Evolutionary conservation across 805 yeast genomes (phyloP), one percentile per base, ranked within the genome.

Genomic region (Metschnikowia borealis): DNA sequence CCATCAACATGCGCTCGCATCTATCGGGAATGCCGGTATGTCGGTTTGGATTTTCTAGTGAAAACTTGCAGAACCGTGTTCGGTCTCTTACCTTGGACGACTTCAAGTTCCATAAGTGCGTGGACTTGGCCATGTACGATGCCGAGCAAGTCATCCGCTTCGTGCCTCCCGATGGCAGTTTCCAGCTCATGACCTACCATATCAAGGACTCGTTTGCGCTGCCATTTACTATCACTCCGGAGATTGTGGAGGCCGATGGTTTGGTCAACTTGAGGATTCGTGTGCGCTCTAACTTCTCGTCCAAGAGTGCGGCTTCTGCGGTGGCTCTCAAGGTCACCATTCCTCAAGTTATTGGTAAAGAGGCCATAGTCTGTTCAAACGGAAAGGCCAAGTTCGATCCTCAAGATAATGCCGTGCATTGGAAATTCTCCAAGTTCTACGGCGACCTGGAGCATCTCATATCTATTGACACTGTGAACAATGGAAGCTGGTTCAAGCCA

Each of bases 31-130:
- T 83, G 79, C 97, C 97, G 0, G 77, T 78, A 21, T 91, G 97
- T 64, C 80, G 83, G 44, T 84, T 91, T 63, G 96, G 92, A 0
- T 74, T 92, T 44, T 82, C 83, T 54, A 90, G 86, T 41, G 70
- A 68, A n/a, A 45, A 47, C 35, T 17, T 51, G 10, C 45, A 54
- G 40, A 63, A 66, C 23, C 54, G 62, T 11, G 50, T 65, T 36
- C 47, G 64, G n/a, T 41, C 56, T 14, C 87, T 83, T 5, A 61
- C 75, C 0, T 68, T 90, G 10, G 88, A 85, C 57, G 95, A 89
- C 64, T 83, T 87, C 58, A 88, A 85, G 55, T 86, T 89, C 67
- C 96, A 89, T 66, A 92, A 88, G 59, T 87, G 96, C 66, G 96
- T 89, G 23, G 82, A 84, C 53, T 71, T 89, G 49, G 80, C 80